Conservation (phyloP, 2,329 filamentous ascomycete genomes). For the Paecilomyces variotii region DNA sequence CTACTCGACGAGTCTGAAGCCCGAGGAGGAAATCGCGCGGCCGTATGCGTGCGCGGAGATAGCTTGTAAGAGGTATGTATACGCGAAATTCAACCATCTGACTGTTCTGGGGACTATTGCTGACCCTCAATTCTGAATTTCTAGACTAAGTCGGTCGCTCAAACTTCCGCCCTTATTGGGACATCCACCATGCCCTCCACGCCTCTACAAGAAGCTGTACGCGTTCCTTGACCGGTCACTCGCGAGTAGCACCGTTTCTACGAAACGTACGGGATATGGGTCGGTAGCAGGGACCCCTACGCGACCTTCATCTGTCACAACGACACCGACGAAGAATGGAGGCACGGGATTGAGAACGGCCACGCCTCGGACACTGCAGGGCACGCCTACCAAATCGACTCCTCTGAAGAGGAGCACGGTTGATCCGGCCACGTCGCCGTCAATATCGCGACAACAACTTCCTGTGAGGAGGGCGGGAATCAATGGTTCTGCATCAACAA, state of each 20-base stretch:
- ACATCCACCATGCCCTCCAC: conserved; percentile 68
- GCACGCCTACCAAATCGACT: conserved; percentile 40
- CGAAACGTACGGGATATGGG: conserved; percentile 27
- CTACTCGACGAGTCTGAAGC: conserved; percentile 67
- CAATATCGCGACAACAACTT: conserved; percentile 13
- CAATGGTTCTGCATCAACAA: conserved; percentile 17
- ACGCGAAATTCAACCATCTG: background rate
- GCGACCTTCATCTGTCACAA: conserved; percentile 3
- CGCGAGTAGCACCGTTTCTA: conserved; percentile 20
- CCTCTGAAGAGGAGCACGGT: conserved; percentile 30
- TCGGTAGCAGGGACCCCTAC: conserved; percentile 8
- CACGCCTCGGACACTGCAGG: conserved; percentile 24
- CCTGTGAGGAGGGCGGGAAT: conserved; percentile 2
- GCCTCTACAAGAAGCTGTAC: conserved; percentile 78
- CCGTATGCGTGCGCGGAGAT: conserved; percentile 79
- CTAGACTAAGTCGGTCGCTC: conserved; percentile 64
- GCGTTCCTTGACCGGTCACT: conserved; percentile 69
- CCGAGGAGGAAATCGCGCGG: conserved; percentile 81
- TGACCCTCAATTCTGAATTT: background rate
- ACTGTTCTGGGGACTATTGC: background rate
- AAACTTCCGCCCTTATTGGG: conserved; percentile 70
- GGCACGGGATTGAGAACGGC: conserved; percentile 21
- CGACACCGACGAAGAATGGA: conserved; percentile 28
- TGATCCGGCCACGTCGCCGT: conserved; percentile 10
- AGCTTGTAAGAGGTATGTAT: conserved; percentile 68